Evolutionary conservation across 345 rosid genomes (phyloP).

Genomic region (Boechera divaricarpa): DNA sequence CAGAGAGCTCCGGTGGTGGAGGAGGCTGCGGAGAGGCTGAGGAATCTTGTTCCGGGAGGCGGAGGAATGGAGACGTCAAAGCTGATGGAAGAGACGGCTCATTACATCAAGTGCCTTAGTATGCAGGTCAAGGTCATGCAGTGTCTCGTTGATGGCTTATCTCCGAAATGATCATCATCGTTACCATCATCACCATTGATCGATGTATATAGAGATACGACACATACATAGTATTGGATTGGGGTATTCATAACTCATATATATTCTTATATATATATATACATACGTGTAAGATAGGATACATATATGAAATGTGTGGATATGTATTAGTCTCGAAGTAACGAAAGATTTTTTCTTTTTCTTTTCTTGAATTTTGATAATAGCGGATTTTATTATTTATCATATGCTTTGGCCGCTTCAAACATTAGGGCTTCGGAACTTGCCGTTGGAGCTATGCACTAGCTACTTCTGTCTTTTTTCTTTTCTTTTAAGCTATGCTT

Average conservation of each 20-base stretch:
- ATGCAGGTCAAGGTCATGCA: slow-evolving; percentile 49
- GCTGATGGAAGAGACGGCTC: slow-evolving; percentile 48
- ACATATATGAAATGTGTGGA: slow-evolving; percentile 40
- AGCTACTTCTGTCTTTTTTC: not conserved
- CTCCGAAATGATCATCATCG: slow-evolving; percentile 28
- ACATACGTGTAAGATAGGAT: slow-evolving; percentile 48
- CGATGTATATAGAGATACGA: slow-evolving; percentile 26
- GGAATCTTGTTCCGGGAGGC: slow-evolving; percentile 48
- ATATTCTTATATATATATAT: slow-evolving; percentile 38
- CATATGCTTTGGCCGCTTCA: slow-evolving; percentile 21
- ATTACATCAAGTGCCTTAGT: slow-evolving; percentile 48
- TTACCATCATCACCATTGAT: not conserved
- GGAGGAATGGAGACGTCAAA: slow-evolving; percentile 43
- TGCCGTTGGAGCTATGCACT: slow-evolving; percentile 33
- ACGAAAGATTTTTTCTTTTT: not conserved
- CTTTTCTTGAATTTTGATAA: slow-evolving; percentile 29
- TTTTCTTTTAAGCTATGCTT: not conserved
- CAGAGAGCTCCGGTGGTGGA: slow-evolving; percentile 28
- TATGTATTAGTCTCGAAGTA: slow-evolving; percentile 27
- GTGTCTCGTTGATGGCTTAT: slow-evolving; percentile 42
- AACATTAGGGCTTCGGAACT: slow-evolving; percentile 46
- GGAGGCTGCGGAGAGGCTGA: slow-evolving; percentile 27
- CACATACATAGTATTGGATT: slow-evolving; percentile 27
- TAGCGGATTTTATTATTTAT: slow-evolving; percentile 24
- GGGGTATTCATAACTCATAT: slow-evolving; percentile 35